Base-by-base conservation (phyloP, 1,139 yeast genomes). In the Saccharomyces hybrid region DNA sequence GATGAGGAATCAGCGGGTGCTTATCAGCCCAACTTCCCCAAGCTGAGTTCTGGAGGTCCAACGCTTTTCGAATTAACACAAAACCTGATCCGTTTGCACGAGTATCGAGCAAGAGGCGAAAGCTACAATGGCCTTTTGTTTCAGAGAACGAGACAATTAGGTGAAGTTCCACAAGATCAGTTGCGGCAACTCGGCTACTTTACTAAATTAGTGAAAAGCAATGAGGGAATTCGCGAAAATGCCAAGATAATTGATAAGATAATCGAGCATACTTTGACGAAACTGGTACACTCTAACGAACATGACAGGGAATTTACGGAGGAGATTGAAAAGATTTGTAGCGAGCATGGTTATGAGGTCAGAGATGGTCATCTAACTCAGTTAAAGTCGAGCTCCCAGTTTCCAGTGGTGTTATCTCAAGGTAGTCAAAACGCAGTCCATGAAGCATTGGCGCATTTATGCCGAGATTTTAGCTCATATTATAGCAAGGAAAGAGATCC, bases 361-460 rank as follows among this genome's bases (percentile, higher is more conserved):
- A 48, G 50, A 8, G 26, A 57, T 28, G 46, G 31, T 12, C 47
- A 51, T 2, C 16, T 31, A 14, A 32, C 38, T 21, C 47, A 28
- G 16, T 61, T 53, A 51, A 58, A 26, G 6, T 14, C 53, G 8
- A 28, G 60, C 58, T 49, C 56, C 53, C 75, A 90, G 34, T 31
- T 31, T 3, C 34, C 34, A 4, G 34, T 31, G 34, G 14, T 31
- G 14, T 11, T 31, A 31, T 31, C 34, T 31, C 34, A 4, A 31
- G 52, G 59, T 60, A 74, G 19, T 68, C 75, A 42, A 67, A 71
- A 31, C 58, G 71, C 84, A 51, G 88, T 86, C 0, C 77, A 83
- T 42, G 96, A 89, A 66, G 75, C 88, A 3, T 63, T 89, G 51
- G 83, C 88, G 49, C 96, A 88, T 69, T 80, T 78, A 58, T 78